Conservation (phyloP, 345 rosid species). For the Odontarrhena argentea region DNA sequence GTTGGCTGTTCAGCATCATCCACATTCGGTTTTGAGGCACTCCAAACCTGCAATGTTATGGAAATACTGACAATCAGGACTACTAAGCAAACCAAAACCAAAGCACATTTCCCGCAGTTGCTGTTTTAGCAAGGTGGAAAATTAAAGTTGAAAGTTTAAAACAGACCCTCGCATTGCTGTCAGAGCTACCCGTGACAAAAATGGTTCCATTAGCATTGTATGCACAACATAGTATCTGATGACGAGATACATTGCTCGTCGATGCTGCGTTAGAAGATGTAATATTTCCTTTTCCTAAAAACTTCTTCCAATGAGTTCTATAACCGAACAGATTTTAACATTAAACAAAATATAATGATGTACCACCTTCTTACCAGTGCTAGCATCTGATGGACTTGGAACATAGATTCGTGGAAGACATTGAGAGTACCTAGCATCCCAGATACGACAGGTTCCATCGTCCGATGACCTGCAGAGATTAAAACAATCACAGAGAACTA, state of each 20-base stretch:
- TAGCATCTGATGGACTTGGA: constrained; percentile 72
- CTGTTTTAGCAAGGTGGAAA: constrained; percentile 33
- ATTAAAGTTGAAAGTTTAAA: constrained; percentile 39
- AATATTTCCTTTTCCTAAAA: constrained; percentile 63
- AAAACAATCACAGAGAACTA: constrained; percentile 23
- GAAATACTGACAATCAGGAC: constrained; percentile 27
- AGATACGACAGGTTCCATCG: constrained; percentile 98
- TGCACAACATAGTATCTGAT: constrained; percentile 90
- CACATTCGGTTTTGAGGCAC: constrained; percentile 65
- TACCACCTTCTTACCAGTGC: constrained; percentile 56
- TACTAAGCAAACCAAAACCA: constrained; percentile 25
- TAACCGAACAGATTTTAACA: constrained; percentile 7
- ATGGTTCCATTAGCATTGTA: constrained; percentile 98
- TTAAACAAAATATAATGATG: constrained; percentile 17
- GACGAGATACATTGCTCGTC: constrained; percentile 61
- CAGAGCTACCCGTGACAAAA: constrained; percentile 98
- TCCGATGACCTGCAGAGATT: constrained; percentile 82
- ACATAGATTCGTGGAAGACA: constrained; percentile 68
- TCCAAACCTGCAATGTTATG: constrained; percentile 86
- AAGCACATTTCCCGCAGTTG: constrained; percentile 25
- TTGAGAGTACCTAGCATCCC: constrained; percentile 94
- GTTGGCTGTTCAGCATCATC: constrained; percentile 74
- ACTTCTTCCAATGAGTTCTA: constrained; percentile 34
- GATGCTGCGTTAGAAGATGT: constrained; percentile 58
- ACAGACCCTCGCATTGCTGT: constrained; percentile 93